Base-by-base conservation (phyloP, 164 flowering plant genomes). In the Aristolochia californica region DNA sequence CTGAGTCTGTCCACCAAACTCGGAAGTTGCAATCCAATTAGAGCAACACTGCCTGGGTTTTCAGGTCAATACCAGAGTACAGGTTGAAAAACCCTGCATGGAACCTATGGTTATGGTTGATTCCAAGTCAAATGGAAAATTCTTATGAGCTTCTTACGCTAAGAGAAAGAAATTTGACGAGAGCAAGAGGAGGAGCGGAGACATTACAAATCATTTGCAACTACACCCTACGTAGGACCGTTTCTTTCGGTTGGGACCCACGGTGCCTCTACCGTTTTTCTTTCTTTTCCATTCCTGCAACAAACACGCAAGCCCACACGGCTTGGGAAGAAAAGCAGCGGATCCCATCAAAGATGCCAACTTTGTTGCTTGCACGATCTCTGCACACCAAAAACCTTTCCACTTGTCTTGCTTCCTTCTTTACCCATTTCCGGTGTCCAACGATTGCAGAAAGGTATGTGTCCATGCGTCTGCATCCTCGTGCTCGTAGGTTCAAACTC, bases 341-440 rank as follows among this genome's bases (percentile, higher is more conserved):
- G 16, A 47, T 59, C 69, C 20, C 59, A 47, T 57, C 44, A 45
- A 60, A 44, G 53, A 15, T 30, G 7, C 26, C 7, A 5, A 25
- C 23, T 55, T 69, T 60, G 71, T 74, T 74, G 76, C 72, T 71
- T 72, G 70, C 80, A 74, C 74, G 80, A 74, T 68, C 80, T 68
- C 67, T 48, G 12, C 10, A 7, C 40, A 12, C 40, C 40, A 8
- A 34, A 34, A 8, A 7, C 40, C 40, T 34, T 34, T 34, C 40
- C 11, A 1, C 40, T 2, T 34, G 9, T 34, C 12, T 26, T 25
- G 50, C 50, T 17, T 17, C 15, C 50, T 20, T 47, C 50, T 47
- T 47, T 20, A 4, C 40, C 7, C 11, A 1, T 5, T 28, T 28
- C 30, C 30, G 30, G 30, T 28, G 30, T 7, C 30, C 30, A 28